A percentile compares a stretch with the other conserved stretches of the same genome.
phyloP scores from a whole-genome alignment of 1,284 basidiomycete genomes.

The Leccinum cinnamomeum region DNA sequence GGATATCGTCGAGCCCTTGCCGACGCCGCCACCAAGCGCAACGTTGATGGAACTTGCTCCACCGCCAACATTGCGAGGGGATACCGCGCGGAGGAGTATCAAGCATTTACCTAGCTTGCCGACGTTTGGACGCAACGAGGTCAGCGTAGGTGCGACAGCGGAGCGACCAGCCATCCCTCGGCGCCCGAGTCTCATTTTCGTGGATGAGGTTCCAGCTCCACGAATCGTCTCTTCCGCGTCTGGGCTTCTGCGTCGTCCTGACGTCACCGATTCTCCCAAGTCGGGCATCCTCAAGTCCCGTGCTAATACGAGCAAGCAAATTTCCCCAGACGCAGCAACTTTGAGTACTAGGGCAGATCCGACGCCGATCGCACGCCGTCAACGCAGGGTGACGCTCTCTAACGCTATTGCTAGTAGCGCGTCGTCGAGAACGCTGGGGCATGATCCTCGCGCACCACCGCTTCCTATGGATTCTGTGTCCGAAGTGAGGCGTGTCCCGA shows the following conservation, averaged over 20 bases:
- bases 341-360: not conserved
- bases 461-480: not conserved
- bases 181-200: slow-evolving; percentile 22
- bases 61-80: slow-evolving; percentile 14
- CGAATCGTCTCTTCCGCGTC: slow-evolving; percentile 2
- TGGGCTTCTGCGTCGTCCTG: slow-evolving; percentile 1
- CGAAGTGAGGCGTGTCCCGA: slow-evolving; percentile 21
- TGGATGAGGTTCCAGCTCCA: not conserved
- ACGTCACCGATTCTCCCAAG: slow-evolving; percentile 6
- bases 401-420: slow-evolving; percentile 9
- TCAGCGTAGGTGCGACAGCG: not conserved
- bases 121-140: slow-evolving; percentile 12
- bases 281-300: slow-evolving; percentile 23
- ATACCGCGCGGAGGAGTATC: slow-evolving; percentile 10
- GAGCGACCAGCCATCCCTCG: slow-evolving; percentile 12
- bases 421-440: not conserved
- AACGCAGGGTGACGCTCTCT: slow-evolving; percentile 27
- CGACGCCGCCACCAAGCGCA: slow-evolving; percentile 18
- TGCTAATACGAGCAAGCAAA: slow-evolving; percentile 7
- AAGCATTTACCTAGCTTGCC: slow-evolving; percentile 28
- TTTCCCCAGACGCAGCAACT: not conserved
- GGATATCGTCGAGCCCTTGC: slow-evolving; percentile 15
- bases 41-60: slow-evolving; percentile 22
- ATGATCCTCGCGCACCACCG: not conserved
- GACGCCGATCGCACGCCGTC: slow-evolving; percentile 5